Evolutionary conservation across 164 flowering plant genomes (phyloP).

Genomic region (Sextonia rubra): DNA sequence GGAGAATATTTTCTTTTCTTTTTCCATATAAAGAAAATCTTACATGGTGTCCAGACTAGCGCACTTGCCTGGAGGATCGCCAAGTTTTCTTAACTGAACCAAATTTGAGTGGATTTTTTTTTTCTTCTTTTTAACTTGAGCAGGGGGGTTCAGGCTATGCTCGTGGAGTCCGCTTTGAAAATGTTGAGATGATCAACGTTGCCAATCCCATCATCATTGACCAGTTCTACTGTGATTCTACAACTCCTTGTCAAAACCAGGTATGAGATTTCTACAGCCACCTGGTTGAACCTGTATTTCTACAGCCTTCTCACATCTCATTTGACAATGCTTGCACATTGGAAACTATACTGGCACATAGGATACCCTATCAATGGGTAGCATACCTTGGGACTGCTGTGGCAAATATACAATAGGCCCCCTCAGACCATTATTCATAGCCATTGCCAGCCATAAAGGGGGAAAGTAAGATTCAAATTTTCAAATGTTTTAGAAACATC

Average conservation of each 20-base stretch:
- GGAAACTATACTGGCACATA: no score
- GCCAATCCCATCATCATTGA: constrained; percentile 91
- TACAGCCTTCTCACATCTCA: no score
- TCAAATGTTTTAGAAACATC: no score
- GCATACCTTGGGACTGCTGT: no score
- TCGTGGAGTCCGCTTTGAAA: constrained; percentile 53
- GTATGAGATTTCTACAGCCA: constrained; percentile 25
- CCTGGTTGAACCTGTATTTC: not conserved
- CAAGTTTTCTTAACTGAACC: not conserved
- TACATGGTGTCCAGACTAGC: not conserved
- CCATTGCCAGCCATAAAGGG: no score
- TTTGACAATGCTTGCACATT: no score
- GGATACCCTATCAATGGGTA: no score
- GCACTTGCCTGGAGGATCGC: no score
- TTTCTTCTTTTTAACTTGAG: constrained; percentile 3
- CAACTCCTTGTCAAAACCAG: constrained; percentile 65
- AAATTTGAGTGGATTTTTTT: not conserved
- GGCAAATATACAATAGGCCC: no score
- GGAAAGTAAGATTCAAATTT: no score
- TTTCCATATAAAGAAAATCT: not conserved
- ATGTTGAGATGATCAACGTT: constrained; percentile 78
- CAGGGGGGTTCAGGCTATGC: constrained; percentile 96
- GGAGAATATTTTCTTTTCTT: not conserved
- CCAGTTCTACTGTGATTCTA: constrained; percentile 94
- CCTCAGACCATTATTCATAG: no score